phyloP scores from a whole-genome alignment of 73 alveolate genomes.

The Tetrahymena thermophila region DNA sequence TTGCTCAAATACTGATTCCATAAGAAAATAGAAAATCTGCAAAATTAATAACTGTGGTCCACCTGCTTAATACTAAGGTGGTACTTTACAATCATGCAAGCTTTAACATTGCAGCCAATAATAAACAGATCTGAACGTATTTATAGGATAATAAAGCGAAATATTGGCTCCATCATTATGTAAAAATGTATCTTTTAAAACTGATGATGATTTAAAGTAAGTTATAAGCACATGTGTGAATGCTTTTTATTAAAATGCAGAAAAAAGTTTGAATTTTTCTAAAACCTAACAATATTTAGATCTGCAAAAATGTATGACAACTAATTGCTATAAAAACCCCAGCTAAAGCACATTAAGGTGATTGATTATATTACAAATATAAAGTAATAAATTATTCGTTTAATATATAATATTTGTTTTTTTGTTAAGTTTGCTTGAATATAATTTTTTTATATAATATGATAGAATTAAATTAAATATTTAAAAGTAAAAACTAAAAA shows the following conservation, averaged over 20 bases:
- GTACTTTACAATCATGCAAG: not conserved
- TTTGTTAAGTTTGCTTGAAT: no score
- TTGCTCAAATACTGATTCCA: not conserved
- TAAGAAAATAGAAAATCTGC: not conserved
- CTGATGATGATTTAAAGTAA: not conserved
- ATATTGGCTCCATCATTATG: not conserved
- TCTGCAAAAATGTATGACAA: not conserved
- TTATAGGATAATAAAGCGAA: not conserved
- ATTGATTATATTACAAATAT: no score
- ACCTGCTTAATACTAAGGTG: not conserved
- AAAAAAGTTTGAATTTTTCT: not conserved
- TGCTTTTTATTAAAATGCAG: not conserved
- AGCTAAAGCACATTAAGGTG: not conserved
- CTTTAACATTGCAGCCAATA: not conserved
- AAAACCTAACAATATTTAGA: not conserved
- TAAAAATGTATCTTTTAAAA: not conserved
- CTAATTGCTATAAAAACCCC: not conserved
- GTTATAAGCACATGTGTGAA: not conserved
- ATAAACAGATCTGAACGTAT: not conserved
- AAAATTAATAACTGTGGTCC: not conserved
- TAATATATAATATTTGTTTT: no score
- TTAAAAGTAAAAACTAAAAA: not conserved
- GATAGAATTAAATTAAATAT: not conserved
- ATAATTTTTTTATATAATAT: not conserved
- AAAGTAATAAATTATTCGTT: no score